Conservation (phyloP, 2,329 filamentous ascomycete species). For the Aspergillus sp. region DNA sequence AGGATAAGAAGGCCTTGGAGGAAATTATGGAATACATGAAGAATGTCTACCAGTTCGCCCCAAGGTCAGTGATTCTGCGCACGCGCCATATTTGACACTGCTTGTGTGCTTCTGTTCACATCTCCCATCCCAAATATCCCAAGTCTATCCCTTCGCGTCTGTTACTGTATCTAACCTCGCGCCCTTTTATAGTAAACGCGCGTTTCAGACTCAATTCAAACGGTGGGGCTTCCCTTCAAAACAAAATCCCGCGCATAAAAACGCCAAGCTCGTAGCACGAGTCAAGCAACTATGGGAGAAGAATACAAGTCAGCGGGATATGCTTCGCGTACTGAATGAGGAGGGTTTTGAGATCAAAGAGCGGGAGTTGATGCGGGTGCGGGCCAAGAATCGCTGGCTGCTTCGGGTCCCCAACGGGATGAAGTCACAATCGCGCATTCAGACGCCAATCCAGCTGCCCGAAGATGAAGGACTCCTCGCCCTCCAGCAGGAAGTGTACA, state of each 20-base stretch:
- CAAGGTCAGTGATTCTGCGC: slow-evolving; percentile 57
- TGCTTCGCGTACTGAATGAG: slow-evolving; percentile 68
- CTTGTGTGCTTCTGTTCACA: too few species aligned
- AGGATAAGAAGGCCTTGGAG: slow-evolving; percentile 70
- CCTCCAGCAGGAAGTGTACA: slow-evolving; percentile 44
- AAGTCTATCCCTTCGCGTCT: too few species aligned
- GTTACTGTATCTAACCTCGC: slow-evolving; percentile 2
- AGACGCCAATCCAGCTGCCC: slow-evolving; percentile 26
- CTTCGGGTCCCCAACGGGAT: slow-evolving; percentile 64
- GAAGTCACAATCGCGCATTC: slow-evolving; percentile 44
- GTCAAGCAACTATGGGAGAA: slow-evolving; percentile 76
- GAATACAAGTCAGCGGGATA: slow-evolving; percentile 72
- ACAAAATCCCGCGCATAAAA: slow-evolving; percentile 71
- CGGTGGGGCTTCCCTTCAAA: slow-evolving; percentile 78
- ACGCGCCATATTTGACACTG: neutral
- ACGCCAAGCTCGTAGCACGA: slow-evolving; percentile 65
- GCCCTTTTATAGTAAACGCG: slow-evolving; percentile 60
- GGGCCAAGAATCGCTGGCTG: slow-evolving; percentile 68
- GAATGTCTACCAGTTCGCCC: slow-evolving; percentile 65
- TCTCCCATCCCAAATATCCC: too few species aligned
- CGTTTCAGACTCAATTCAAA: slow-evolving; percentile 74
- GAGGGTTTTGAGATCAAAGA: slow-evolving; percentile 75
- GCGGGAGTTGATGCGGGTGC: slow-evolving; percentile 69
- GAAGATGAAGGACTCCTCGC: slow-evolving; percentile 43
- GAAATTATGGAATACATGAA: slow-evolving; percentile 75